Base-by-base conservation (phyloP, 306 rosid genomes). In the Rosa persica region DNA sequence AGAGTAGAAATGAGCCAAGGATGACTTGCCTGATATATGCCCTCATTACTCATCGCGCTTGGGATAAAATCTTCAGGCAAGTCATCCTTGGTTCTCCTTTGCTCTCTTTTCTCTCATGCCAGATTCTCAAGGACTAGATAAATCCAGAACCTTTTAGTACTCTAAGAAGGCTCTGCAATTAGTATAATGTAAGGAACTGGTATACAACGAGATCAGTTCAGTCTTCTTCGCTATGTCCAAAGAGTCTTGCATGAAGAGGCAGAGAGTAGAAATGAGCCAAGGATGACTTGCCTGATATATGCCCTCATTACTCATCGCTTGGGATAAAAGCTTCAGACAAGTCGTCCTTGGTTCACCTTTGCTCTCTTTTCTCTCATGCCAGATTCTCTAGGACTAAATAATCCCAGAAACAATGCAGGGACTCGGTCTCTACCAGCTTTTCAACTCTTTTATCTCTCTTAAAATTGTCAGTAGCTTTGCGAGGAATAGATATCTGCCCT, bases 321-420 rank as follows among this genome's bases (percentile, higher is more conserved):
- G 68, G 42, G 68, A 30, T 12, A 62, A 16, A 19, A 66, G 38
- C 70, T 9, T 39, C 81, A 84, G 85, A 83, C 81, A 86, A 78
- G 87, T 81, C 85, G 81, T 83, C 85, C 89, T 83, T 83, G 89
- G 87, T 79, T 86, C 89, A 83, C 73, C 84, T 81, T 34, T 66
- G 80, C 82, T 83, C 82, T 83, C 77, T 75, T 40, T 74, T 73
- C 80, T 81, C 49, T 83, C 51, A 22, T 81, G 89, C 67, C 85
- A 86, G 81, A 42, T 49, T 48, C 60, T 44, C 22, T 8, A 66
- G 25, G 43, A 25, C 55, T 5, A 30, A 65, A 20, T 11, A 61
- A 61, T 61, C 67, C 39, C 1, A 51, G 57, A 51, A 51, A 4
- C 55, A 19, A 49, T 15, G 12, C 48, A 39, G 6, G 3, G 3